phyloP scores from a whole-genome alignment of 495 filamentous ascomycete genomes.

The Chaetomium fimeti region DNA sequence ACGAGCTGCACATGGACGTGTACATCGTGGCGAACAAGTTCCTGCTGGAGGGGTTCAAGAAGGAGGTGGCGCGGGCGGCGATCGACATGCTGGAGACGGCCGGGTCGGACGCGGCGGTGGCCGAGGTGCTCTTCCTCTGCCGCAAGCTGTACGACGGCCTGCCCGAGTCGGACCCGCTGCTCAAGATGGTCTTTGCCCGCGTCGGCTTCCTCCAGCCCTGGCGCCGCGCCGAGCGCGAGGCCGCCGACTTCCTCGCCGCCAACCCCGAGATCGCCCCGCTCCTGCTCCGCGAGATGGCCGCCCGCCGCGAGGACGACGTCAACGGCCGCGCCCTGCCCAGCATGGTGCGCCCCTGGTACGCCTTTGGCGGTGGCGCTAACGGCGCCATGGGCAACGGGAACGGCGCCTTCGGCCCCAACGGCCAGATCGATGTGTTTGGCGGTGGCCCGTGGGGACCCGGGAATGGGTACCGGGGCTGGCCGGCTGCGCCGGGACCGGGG shows the following conservation, averaged over 20 bases:
- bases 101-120: conserved; percentile 42
- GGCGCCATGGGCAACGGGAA: background rate
- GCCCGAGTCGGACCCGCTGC: conserved; percentile 38
- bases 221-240: conserved; percentile 36
- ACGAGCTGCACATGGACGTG: conserved; percentile 45
- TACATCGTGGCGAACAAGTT: conserved; percentile 50
- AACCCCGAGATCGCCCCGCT: conserved; percentile 44
- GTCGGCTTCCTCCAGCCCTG: conserved; percentile 48
- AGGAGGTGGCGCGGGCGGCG: conserved; percentile 37
- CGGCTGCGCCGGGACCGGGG: too few relatives aligned
- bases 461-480: background rate
- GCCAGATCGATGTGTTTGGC: background rate
- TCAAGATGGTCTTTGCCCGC: conserved; percentile 48
- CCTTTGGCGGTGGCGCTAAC: background rate
- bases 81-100: conserved; percentile 50
- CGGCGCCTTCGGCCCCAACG: too few relatives aligned
- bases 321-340: conserved; percentile 37
- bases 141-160: conserved; percentile 43
- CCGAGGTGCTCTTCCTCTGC: conserved; percentile 41
- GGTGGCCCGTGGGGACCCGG: too few relatives aligned
- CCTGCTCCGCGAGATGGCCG: conserved; percentile 45
- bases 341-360: conserved; percentile 39
- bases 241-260: conserved; percentile 35
- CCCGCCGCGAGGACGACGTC: conserved; percentile 42
- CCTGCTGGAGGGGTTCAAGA: conserved; percentile 46